These are phyloP conservation scores for Didymella exigua DNA, from an alignment of 2,329 filamentous ascomycete species.

Conservation along the genomic window DNA sequence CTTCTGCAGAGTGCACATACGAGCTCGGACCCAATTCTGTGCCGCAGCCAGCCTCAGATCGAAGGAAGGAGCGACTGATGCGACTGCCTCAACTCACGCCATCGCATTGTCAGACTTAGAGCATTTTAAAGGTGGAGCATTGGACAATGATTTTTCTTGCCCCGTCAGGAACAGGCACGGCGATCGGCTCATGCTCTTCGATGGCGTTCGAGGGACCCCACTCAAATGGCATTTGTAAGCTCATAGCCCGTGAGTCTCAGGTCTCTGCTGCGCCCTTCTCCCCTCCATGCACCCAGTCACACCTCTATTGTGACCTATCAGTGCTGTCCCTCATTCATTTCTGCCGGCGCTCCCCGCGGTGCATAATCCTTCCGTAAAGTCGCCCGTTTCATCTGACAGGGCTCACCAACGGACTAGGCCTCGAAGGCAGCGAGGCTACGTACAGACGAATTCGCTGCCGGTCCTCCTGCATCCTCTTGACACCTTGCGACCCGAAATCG, in stretches of 20 bases:
- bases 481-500: slow-evolving; percentile 7
- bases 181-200: slow-evolving; percentile 22
- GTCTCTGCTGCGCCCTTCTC: slow-evolving; percentile 29
- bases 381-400: slow-evolving; percentile 24
- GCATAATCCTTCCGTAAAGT: slow-evolving; percentile 24
- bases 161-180: slow-evolving; percentile 26
- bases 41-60: not conserved
- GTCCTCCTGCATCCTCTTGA: slow-evolving; percentile 20
- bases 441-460: slow-evolving; percentile 20
- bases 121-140: not conserved
- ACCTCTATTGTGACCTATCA: slow-evolving; percentile 21
- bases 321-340: slow-evolving; percentile 7
- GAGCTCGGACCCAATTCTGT: slow-evolving; percentile 6
- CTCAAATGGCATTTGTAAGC: slow-evolving; percentile 26
- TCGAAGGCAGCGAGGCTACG: slow-evolving; percentile 15
- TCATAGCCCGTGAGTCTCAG: slow-evolving; percentile 12
- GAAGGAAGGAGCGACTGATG: not conserved
- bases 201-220: slow-evolving; percentile 32
- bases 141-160: slow-evolving; percentile 2
- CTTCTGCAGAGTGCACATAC: slow-evolving; percentile 1
- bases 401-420: slow-evolving; percentile 15
- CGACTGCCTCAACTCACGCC: not conserved
- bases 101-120: not conserved
- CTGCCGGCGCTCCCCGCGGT: slow-evolving; percentile 19
- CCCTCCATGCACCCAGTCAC: slow-evolving; percentile 15